Base-by-base conservation (phyloP, 768 basidiomycete genomes). In the Xanthoconium stramineum region DNA sequence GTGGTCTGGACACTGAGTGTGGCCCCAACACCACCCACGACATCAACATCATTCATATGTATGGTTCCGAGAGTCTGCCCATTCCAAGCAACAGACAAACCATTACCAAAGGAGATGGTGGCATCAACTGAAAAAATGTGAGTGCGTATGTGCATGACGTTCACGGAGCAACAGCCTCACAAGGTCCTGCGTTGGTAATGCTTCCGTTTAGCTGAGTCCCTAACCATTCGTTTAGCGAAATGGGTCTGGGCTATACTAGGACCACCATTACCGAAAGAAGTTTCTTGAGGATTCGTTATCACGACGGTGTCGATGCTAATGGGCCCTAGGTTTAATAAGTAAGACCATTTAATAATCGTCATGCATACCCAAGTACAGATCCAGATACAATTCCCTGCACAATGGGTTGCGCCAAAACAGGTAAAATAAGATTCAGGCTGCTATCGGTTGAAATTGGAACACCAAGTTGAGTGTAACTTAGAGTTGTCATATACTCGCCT, bases 171-270 rank as follows among this genome's bases (percentile, higher is more conserved):
- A 44, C 33, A 35, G 69, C 44, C 85, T 55, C 69, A 88, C 86
- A 89, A 42, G 88, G 88, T 15, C 88, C 88, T 30, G 88, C 81
- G 49, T 88, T 82, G 14, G 77, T 80, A 59, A 90, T 87, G 29
- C 76, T 79, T 24, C 88, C 88, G 33, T 78, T 80, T 52, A 90
- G 68, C 47, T 71, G 69, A 4, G 81, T 77, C 24, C 69, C 83
- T 85, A 51, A 15, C 38, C 14, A 37, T n/a, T 30, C 12, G 28
- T 29, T 66, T 19, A 61, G 51, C 15, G 28, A 44, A 55, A 42
- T 24, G 36, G 44, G 17, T 30, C 20, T 17, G 15, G 5, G 50
- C 37, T 33, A 47, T 32, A 33, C 10, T 14, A 14, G 28, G 13
- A 32, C 13, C 6, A 49, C 2, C 6, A 63, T 65, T 72, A 81